These are phyloP conservation scores for Microdochium bolleyi DNA, from an alignment of 2,329 filamentous ascomycete genomes.

Conservation along the genomic window DNA sequence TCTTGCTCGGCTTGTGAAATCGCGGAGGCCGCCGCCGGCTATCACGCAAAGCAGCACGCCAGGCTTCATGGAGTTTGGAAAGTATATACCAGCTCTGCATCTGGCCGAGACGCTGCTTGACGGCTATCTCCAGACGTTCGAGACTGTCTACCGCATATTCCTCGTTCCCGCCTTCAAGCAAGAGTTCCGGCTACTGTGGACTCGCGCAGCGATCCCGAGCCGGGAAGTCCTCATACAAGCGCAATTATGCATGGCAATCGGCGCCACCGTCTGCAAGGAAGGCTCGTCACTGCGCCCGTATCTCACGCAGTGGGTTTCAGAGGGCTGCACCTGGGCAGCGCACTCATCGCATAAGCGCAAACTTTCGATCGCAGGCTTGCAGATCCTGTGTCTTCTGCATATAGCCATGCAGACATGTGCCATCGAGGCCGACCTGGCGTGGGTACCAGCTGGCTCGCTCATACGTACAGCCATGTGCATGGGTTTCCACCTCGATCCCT, in stretches of 20 bases:
- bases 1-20: not conserved
- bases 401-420: constrained; percentile 13
- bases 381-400: constrained; percentile 19
- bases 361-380: constrained; percentile 16
- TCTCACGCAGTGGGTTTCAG: constrained; percentile 11
- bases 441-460: constrained; percentile 19
- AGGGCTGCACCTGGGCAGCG: constrained; percentile 11
- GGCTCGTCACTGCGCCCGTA: constrained; percentile 6
- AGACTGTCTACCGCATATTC: constrained; percentile 30
- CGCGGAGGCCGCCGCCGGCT: not conserved
- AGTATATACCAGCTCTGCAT: constrained; percentile 1
- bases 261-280: constrained; percentile 11
- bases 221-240: constrained; percentile 8
- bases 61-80: not conserved
- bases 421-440: constrained; percentile 14
- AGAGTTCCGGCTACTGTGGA: constrained; percentile 18
- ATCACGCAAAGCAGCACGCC: not conserved
- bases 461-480: constrained; percentile 21
- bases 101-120: constrained; percentile 23
- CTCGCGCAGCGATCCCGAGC: constrained; percentile 4
- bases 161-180: constrained; percentile 29
- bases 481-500: constrained; percentile 24
- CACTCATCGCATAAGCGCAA: constrained; percentile 13
- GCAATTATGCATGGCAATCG: constrained; percentile 12
- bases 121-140: constrained; percentile 31